Evolutionary conservation across 2,329 filamentous ascomycete species (phyloP).

Genomic region (Tolypocladium sp.): DNA sequence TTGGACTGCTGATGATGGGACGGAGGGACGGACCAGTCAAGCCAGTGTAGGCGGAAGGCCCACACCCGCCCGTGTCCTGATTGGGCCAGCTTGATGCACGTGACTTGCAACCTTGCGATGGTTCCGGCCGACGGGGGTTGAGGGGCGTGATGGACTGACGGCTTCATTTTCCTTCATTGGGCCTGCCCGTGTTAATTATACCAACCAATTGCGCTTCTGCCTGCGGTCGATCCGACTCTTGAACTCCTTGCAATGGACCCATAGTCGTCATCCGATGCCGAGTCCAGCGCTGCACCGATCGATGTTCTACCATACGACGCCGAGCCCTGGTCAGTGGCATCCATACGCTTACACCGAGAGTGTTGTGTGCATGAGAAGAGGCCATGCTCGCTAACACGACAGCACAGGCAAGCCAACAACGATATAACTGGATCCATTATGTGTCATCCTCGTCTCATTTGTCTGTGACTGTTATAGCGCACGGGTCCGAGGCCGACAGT

Average conservation of each 20-base stretch:
- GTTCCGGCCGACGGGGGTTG: constrained; percentile 6
- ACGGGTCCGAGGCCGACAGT: not conserved
- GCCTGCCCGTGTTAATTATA: constrained; percentile 10
- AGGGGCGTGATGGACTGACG: constrained; percentile 13
- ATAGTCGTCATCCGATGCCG: constrained; percentile 1
- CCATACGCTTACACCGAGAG: constrained; percentile 7
- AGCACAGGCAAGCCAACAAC: not conserved
- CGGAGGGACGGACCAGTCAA: not conserved
- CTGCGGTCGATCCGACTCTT: constrained; percentile 1
- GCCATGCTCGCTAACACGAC: constrained; percentile 3
- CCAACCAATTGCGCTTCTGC: constrained; percentile 6
- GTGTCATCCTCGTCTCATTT: constrained; percentile 14
- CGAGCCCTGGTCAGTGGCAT: constrained; percentile 7
- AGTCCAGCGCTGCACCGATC: constrained; percentile 1
- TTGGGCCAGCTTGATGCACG: constrained; percentile 9
- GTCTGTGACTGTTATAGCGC: constrained; percentile 10
- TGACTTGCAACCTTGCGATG: constrained; percentile 10
- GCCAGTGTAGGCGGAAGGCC: not conserved
- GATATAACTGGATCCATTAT: constrained; percentile 10
- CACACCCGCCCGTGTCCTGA: not conserved
- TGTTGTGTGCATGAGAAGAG: not conserved
- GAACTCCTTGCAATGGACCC: constrained; percentile 1
- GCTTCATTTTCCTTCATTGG: constrained; percentile 13
- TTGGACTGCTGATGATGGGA: not conserved
- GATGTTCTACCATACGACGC: constrained; percentile 2